These are phyloP conservation scores for Verticillium zaregamsianum DNA, from an alignment of 2,329 filamentous ascomycete genomes.

Conservation along the genomic window DNA sequence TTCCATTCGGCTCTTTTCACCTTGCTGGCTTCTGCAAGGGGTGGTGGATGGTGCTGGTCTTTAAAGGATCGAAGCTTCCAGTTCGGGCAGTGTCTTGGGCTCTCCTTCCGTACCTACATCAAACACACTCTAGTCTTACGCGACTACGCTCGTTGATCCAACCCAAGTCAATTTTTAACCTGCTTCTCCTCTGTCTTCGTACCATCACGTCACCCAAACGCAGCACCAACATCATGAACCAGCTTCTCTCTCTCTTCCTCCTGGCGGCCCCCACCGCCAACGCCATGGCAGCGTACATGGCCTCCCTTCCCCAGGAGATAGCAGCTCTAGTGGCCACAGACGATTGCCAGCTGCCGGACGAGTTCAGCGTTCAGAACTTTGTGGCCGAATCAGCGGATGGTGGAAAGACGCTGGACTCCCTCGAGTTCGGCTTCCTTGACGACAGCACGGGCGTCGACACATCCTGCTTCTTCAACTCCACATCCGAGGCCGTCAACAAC, in stretches of 20 bases:
- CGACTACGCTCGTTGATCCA: not conserved
- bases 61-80: not conserved
- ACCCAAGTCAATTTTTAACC: not conserved
- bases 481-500: constrained; percentile 29
- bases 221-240: constrained; percentile 4
- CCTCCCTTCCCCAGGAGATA: constrained; percentile 12
- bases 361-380: constrained; percentile 36
- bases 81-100: not conserved
- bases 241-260: constrained; percentile 10
- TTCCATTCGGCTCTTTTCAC: not conserved
- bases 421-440: constrained; percentile 38
- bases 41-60: not conserved
- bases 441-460: constrained; percentile 33
- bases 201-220: not conserved
- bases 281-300: constrained; percentile 12
- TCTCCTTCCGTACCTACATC: not conserved
- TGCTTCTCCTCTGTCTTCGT: not conserved
- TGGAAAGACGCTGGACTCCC: constrained; percentile 22
- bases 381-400: constrained; percentile 26
- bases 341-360: constrained; percentile 30
- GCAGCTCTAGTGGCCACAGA: constrained; percentile 11
- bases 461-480: constrained; percentile 37
- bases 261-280: constrained; percentile 12
- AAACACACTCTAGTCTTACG: not conserved
- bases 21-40: not conserved